A percentile compares a stretch with the other conserved stretches of the same genome.
These are phyloP conservation scores for Phalaenopsis equestris DNA, from an alignment of 106 monocot species.

Conservation along the genomic window DNA sequence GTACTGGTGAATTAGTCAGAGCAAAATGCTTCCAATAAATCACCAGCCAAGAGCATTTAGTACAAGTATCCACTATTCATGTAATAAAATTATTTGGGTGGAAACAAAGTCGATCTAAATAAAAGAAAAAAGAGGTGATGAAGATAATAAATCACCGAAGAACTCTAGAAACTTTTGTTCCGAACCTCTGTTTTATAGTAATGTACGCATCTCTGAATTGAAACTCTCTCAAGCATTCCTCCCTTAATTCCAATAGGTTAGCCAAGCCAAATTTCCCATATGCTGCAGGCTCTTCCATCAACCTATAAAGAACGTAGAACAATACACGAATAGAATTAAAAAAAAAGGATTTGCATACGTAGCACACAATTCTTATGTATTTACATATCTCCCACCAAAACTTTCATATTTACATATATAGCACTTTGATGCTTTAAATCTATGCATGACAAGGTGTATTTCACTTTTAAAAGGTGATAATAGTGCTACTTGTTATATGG, in stretches of 20 bases:
- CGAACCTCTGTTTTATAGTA: conserved; percentile 88
- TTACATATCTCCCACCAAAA: no score
- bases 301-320: conserved; percentile 32
- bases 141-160: neutral
- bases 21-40: no score
- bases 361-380: no score
- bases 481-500: no score
- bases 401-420: no score
- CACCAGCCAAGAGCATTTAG: neutral
- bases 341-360: no score
- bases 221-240: conserved; percentile 98
- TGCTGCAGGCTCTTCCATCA: conserved; percentile 98
- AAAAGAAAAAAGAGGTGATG: neutral
- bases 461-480: no score
- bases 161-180: neutral
- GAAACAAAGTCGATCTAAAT: neutral
- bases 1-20: no score
- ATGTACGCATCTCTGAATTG: conserved; percentile 92
- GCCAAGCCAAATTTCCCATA: conserved; percentile 98
- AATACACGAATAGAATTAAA: neutral
- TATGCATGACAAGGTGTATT: no score
- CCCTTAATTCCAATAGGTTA: conserved; percentile 93
- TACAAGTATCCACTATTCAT: neutral
- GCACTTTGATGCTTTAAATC: no score
- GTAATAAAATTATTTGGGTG: neutral